Conservation (phyloP, 1,284 basidiomycete species). For the Rugosomyces carneus region DNA sequence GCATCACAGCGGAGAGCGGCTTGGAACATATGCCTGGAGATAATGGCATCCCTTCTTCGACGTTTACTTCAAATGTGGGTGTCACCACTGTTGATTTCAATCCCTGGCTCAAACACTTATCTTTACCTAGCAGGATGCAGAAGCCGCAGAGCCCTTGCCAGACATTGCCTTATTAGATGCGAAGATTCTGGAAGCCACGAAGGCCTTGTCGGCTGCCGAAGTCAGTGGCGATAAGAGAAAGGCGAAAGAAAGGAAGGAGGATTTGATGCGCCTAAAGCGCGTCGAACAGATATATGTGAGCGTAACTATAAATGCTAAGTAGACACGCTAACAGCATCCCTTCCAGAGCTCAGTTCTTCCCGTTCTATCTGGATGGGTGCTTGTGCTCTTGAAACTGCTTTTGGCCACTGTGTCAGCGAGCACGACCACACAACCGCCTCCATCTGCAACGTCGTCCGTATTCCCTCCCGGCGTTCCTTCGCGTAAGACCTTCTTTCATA, state of each 20-base stretch:
- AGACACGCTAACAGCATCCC: not conserved
- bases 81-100: not conserved
- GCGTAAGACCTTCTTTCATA: constrained; percentile 38
- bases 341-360: constrained; percentile 74
- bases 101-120: not conserved
- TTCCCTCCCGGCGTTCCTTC: constrained; percentile 68
- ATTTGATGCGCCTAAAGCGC: constrained; percentile 78
- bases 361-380: constrained; percentile 79
- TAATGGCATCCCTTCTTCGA: constrained; percentile 44
- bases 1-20: constrained; percentile 90
- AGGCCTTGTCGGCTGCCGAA: constrained; percentile 50
- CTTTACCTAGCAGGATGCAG: constrained; percentile 41
- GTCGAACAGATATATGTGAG: constrained; percentile 90
- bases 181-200: constrained; percentile 63
- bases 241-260: constrained; percentile 65
- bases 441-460: constrained; percentile 53
- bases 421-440: constrained; percentile 47
- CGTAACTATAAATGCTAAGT: not conserved
- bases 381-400: constrained; percentile 84
- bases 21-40: constrained; percentile 74
- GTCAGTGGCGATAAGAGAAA: constrained; percentile 51
- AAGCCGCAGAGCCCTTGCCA: constrained; percentile 53
- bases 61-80: constrained; percentile 38
- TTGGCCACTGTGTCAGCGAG: constrained; percentile 85
- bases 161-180: constrained; percentile 68